Conservation (phyloP, 1,139 yeast species). For the Blastobotrys ciferrii region DNA sequence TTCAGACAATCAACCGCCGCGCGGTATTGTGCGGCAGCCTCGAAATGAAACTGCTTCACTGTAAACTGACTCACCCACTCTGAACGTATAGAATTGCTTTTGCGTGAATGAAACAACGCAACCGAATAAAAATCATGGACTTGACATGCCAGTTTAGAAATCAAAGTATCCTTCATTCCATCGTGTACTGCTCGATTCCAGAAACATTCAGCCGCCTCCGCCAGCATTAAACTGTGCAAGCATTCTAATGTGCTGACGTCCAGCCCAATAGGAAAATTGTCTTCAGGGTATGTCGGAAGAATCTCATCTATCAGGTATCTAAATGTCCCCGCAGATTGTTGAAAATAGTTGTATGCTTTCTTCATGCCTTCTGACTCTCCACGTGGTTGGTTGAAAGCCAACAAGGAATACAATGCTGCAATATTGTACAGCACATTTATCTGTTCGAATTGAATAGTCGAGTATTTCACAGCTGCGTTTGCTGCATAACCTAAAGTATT, state of each 20-base stretch:
- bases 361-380: conserved; percentile 57
- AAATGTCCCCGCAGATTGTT: conserved; percentile 66
- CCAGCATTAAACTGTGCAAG: conserved; percentile 54
- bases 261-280: conserved; percentile 44
- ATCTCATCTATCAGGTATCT: conserved; percentile 39
- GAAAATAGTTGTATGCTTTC: conserved; percentile 62
- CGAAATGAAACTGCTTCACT: conserved; percentile 61
- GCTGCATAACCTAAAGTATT: conserved; percentile 60
- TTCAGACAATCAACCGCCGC: conserved; percentile 51
- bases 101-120: conserved; percentile 47
- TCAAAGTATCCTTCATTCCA: conserved; percentile 56
- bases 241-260: conserved; percentile 45
- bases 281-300: conserved; percentile 26
- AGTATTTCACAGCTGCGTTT: conserved; percentile 36
- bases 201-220: conserved; percentile 84
- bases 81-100: conserved; percentile 51
- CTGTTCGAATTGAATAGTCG: conserved; percentile 53
- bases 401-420: conserved; percentile 59
- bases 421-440: conserved; percentile 65
- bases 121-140: conserved; percentile 56
- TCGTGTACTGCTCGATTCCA: conserved; percentile 71
- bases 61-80: conserved; percentile 65
- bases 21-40: conserved; percentile 68
- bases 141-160: conserved; percentile 64
- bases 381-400: conserved; percentile 44